Evolutionary conservation across 2,329 filamentous ascomycete species (phyloP).

Genomic region (Leptosphaerulina australis): DNA sequence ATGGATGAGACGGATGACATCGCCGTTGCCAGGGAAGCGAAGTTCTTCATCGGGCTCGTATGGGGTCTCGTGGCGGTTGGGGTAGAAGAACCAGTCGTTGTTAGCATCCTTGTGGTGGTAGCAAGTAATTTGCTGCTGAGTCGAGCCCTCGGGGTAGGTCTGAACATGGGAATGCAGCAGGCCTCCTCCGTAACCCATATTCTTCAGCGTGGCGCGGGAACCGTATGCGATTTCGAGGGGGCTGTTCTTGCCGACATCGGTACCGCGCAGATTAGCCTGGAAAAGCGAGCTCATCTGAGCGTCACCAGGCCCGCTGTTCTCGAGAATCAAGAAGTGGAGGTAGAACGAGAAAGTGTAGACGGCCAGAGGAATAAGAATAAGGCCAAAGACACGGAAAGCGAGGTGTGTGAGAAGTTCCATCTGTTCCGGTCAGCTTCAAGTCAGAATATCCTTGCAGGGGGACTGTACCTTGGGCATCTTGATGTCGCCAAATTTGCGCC

Average conservation of each 20-base stretch:
- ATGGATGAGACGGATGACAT: slow-evolving; percentile 85
- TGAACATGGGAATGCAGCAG: slow-evolving; percentile 96
- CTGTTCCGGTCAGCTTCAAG: slow-evolving; percentile 49
- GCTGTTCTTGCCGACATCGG: slow-evolving; percentile 91
- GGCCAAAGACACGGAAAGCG: slow-evolving; percentile 76
- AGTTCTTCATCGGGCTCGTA: slow-evolving; percentile 74
- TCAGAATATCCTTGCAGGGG: neutral
- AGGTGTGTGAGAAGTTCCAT: slow-evolving; percentile 76
- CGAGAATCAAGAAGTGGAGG: slow-evolving; percentile 89
- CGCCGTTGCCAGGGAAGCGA: slow-evolving; percentile 76
- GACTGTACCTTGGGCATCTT: slow-evolving; percentile 78
- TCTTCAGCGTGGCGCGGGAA: slow-evolving; percentile 91
- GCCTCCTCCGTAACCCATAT: slow-evolving; percentile 98
- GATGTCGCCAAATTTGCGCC: slow-evolving; percentile 95
- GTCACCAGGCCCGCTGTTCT: slow-evolving; percentile 92
- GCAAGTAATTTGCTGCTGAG: slow-evolving; percentile 96
- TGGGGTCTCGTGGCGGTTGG: slow-evolving; percentile 77
- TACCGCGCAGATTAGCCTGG: slow-evolving; percentile 93
- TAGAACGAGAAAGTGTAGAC: slow-evolving; percentile 98
- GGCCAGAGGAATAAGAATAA: slow-evolving; percentile 86
- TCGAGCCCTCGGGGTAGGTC: slow-evolving; percentile 91
- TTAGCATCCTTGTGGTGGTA: slow-evolving; percentile 99
- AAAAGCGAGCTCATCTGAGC: slow-evolving; percentile 99
- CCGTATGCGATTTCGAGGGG: slow-evolving; percentile 90
- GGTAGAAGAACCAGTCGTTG: slow-evolving; percentile 99